These are phyloP conservation scores for Scheffersomyces quercinus DNA, from an alignment of 1,139 yeast genomes.

Conservation along the genomic window DNA sequence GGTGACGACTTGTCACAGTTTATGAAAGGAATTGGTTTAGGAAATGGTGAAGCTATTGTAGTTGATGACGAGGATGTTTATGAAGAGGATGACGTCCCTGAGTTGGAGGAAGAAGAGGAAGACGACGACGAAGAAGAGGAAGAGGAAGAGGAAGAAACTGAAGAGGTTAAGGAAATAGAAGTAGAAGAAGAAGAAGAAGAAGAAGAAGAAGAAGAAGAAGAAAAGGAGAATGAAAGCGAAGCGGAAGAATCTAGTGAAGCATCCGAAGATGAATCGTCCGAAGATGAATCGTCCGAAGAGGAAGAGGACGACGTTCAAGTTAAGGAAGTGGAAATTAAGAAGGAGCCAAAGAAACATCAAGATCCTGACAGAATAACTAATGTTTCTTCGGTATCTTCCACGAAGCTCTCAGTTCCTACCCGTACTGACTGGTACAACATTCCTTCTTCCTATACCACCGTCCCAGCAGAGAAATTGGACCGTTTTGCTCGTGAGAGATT, in stretches of 20 bases:
- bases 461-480: slow-evolving; percentile 39
- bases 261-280: slow-evolving; percentile 11
- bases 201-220: slow-evolving; percentile 17
- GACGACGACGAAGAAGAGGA: slow-evolving; percentile 16
- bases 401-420: slow-evolving; percentile 60
- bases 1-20: slow-evolving; percentile 61
- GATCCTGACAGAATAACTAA: slow-evolving; percentile 48
- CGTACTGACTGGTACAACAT: slow-evolving; percentile 76
- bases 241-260: slow-evolving; percentile 19
- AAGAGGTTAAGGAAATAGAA: slow-evolving; percentile 24
- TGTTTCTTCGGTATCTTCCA: slow-evolving; percentile 55
- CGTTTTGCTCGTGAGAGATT: slow-evolving; percentile 57
- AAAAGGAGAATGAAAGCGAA: slow-evolving; percentile 18
- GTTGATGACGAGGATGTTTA: slow-evolving; percentile 30
- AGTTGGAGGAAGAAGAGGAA: slow-evolving; percentile 23
- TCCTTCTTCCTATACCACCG: slow-evolving; percentile 38
- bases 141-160: slow-evolving; percentile 26
- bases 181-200: slow-evolving; percentile 12
- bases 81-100: slow-evolving; percentile 18
- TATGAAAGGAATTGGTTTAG: slow-evolving; percentile 70
- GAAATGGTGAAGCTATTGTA: slow-evolving; percentile 36
- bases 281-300: slow-evolving; percentile 1
- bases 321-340: slow-evolving; percentile 14
- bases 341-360: slow-evolving; percentile 17
- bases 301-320: slow-evolving; percentile 17